phyloP scores from a whole-genome alignment of 768 basidiomycete genomes.

The Leccinum uliginosum region DNA sequence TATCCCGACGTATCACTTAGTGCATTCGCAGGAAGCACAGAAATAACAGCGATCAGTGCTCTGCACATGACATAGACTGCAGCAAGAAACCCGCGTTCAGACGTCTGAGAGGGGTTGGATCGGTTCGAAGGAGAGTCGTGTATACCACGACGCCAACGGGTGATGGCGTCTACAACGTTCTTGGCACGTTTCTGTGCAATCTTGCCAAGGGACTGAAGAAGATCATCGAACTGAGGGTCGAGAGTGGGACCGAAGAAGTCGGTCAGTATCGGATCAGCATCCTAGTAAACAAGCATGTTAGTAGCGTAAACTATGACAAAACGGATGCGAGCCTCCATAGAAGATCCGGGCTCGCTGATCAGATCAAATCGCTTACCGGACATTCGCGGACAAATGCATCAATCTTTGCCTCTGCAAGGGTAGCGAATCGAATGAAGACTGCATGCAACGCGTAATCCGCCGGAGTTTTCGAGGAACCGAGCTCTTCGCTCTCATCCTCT shows the following conservation, averaged over 20 bases:
- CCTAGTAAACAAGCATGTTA: slow-evolving; percentile 38
- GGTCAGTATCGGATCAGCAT: slow-evolving; percentile 62
- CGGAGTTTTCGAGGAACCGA: slow-evolving; percentile 73
- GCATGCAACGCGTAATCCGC: slow-evolving; percentile 87
- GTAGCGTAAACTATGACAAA: not conserved
- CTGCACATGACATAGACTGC: slow-evolving; percentile 90
- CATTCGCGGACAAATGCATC: slow-evolving; percentile 64
- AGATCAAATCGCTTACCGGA: slow-evolving; percentile 44
- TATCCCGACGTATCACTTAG: slow-evolving; percentile 76
- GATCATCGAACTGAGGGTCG: slow-evolving; percentile 79
- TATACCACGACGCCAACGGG: slow-evolving; percentile 82
- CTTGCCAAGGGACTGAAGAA: slow-evolving; percentile 77
- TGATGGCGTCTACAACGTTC: slow-evolving; percentile 80
- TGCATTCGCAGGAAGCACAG: slow-evolving; percentile 68
- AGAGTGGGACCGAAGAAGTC: slow-evolving; percentile 66
- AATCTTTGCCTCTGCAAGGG: slow-evolving; percentile 77
- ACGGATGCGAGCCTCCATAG: not conserved
- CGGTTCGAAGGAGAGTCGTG: slow-evolving; percentile 48
- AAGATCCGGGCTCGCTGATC: not conserved
- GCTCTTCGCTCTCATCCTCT: slow-evolving; percentile 59
- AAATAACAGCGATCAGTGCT: slow-evolving; percentile 73
- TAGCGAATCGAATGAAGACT: slow-evolving; percentile 82
- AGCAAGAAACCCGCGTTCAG: slow-evolving; percentile 74
- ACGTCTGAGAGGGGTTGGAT: slow-evolving; percentile 29
- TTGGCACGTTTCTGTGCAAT: slow-evolving; percentile 83